Percentiles rank a stretch among this genome's conserved stretches.
Evolutionary conservation across 305 asterid species (phyloP).

Genomic region (Plantago lanceolata): DNA sequence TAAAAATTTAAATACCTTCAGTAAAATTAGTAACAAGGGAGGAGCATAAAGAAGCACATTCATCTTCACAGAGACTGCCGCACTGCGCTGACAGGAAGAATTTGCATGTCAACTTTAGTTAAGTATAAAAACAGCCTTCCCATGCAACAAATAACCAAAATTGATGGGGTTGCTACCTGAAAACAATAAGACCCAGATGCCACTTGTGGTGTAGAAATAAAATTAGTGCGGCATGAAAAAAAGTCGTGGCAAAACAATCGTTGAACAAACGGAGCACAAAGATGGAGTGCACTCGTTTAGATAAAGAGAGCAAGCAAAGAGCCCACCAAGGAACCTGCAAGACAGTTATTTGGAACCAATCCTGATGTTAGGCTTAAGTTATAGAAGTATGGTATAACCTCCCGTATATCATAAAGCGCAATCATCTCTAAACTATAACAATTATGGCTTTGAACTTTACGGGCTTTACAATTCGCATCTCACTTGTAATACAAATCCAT

Average conservation of each 20-base stretch:
- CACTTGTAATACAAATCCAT: not conserved
- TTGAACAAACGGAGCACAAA: slow-evolving; percentile 93
- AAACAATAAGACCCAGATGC: slow-evolving; percentile 85
- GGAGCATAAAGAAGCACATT: slow-evolving; percentile 89
- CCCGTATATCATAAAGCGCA: not conserved
- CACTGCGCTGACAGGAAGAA: slow-evolving; percentile 67
- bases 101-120: slow-evolving; percentile 40
- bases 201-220: slow-evolving; percentile 76
- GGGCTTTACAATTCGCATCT: not conserved
- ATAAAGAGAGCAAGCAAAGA: slow-evolving; percentile 65
- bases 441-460: not conserved
- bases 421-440: not conserved
- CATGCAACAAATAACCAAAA: slow-evolving; percentile 5
- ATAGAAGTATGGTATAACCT: too few species aligned
- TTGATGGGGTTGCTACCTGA: slow-evolving; percentile 54
- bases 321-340: slow-evolving; percentile 99
- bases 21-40: slow-evolving; percentile 64
- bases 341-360: slow-evolving; percentile 6
- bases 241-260: slow-evolving; percentile 91
- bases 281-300: slow-evolving; percentile 86
- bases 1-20: slow-evolving; percentile 46
- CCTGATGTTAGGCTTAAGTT: not conserved
- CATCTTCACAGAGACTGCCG: slow-evolving; percentile 94
- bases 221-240: slow-evolving; percentile 68
- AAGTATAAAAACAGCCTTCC: slow-evolving; percentile 18